Base-by-base conservation (phyloP, 805 yeast genomes). In the Nakazawaea ishiwadae region DNA sequence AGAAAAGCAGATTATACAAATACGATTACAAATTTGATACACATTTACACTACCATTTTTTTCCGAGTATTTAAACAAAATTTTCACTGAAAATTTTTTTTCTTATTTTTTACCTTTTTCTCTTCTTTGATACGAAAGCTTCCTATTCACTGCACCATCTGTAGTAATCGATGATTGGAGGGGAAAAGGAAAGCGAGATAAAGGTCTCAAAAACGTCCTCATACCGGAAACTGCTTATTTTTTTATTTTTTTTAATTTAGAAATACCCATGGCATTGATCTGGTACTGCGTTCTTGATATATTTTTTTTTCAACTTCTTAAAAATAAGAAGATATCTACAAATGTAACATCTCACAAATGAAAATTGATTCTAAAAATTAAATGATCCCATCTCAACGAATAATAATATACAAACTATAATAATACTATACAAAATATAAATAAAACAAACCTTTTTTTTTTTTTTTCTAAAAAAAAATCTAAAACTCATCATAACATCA, bases 81-180 rank as follows among this genome's bases (percentile, higher is more conserved):
- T 34, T 34, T 23, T 21, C 24, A 28, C 28, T 15, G n/a, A n/a
- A n/a, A n/a, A n/a, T n/a, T n/a, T n/a, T n/a, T n/a, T n/a, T n/a
- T n/a, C n/a, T n/a, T n/a, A n/a, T n/a, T 34, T 10, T 32, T 38
- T 26, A 31, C 35, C 6, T 47, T 49, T 43, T 43, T 48, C 49
- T 28, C 44, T 46, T 49, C 58, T 48, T 52, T 52, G 68, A 65
- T 63, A 65, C 68, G 66, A 62, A 54, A 53, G 70, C 68, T 56
- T 55, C 60, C 70, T 62, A 65, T 65, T 64, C 69, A 65, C 70
- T 65, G 70, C 68, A 60, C 64, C 65, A 54, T 52, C 54, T 56
- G 45, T 47, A 35, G 35, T 35, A 33, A 50, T 64, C 62, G 62
- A 51, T 54, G 66, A 63, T 49, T 60, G 69, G 70, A 65, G 70